Evolutionary conservation across 2,329 filamentous ascomycete genomes (phyloP).

Genomic region (Pseudogymnoascus sp.): DNA sequence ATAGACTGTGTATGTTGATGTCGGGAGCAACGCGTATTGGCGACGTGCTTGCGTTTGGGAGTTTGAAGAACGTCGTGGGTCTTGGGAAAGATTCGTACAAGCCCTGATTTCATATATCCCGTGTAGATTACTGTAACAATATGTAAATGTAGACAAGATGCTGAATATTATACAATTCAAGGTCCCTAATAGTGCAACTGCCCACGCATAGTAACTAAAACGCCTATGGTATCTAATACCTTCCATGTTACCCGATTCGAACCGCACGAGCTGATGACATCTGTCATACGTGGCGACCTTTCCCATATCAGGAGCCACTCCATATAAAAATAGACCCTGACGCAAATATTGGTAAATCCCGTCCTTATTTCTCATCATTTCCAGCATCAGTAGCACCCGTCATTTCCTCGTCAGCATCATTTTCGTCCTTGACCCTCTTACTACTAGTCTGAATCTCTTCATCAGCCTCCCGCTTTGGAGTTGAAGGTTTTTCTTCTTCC

Average conservation of each 20-base stretch:
- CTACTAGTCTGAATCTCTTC: constrained; percentile 34
- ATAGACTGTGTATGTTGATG: constrained; percentile 87
- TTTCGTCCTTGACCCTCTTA: constrained; percentile 46
- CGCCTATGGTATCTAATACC: neutral
- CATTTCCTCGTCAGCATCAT: constrained; percentile 16
- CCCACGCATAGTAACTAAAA: neutral
- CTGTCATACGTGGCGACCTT: neutral
- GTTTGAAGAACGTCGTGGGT: constrained; percentile 60
- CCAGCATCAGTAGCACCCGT: neutral
- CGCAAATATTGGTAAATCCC: neutral
- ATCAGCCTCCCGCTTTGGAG: constrained; percentile 51
- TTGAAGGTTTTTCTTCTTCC: constrained; percentile 22
- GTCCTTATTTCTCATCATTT: neutral
- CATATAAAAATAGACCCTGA: neutral
- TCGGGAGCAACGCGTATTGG: constrained; percentile 70
- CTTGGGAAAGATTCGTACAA: constrained; percentile 25
- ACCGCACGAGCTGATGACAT: neutral
- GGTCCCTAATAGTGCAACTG: neutral
- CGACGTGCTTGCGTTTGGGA: constrained; percentile 86
- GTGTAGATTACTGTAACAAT: constrained; percentile 1
- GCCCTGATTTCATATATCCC: neutral
- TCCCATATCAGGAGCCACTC: neutral
- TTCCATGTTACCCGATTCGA: neutral
- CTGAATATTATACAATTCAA: neutral
- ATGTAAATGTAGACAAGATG: neutral